Conservation (phyloP, 139 green algal genomes). For the Picochlorum sp. region DNA sequence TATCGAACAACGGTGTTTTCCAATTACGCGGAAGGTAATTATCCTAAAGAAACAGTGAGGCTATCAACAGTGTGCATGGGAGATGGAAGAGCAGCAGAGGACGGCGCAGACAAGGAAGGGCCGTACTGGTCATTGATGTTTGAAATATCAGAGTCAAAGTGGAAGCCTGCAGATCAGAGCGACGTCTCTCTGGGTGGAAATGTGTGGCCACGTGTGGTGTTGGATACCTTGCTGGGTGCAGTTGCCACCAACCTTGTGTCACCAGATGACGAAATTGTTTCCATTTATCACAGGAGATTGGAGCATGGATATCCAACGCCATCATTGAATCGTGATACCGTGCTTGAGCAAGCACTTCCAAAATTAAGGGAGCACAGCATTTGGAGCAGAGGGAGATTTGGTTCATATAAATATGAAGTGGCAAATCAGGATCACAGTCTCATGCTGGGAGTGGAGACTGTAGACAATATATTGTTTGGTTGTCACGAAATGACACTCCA, state of each 20-base stretch:
- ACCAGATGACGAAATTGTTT: constrained; percentile 62
- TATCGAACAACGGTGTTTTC: constrained; percentile 86
- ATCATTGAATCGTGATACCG: constrained; percentile 58
- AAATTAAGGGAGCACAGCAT: constrained; percentile 69
- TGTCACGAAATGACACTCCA: constrained; percentile 74
- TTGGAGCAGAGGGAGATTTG: constrained; percentile 80
- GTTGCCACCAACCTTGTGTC: constrained; percentile 65
- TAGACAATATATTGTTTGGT: constrained; percentile 80
- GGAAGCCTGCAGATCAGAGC: constrained; percentile 66
- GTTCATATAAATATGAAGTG: constrained; percentile 89
- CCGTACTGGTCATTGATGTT: constrained; percentile 94
- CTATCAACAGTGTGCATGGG: constrained; percentile 68
- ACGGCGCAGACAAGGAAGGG: neutral
- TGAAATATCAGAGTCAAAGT: constrained; percentile 56
- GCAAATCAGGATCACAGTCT: constrained; percentile 84
- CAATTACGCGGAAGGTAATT: constrained; percentile 81
- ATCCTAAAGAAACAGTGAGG: constrained; percentile 39
- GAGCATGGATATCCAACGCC: constrained; percentile 87
- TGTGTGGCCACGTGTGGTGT: constrained; percentile 55
- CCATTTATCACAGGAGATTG: constrained; percentile 71
- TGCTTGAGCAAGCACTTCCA: constrained; percentile 75
- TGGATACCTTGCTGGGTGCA: constrained; percentile 65
- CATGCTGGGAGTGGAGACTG: constrained; percentile 85
- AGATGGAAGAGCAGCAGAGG: constrained; percentile 33
- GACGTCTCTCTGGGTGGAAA: constrained; percentile 37